Conservation (phyloP, 1,284 basidiomycete genomes). For the Apiotrichum brassicae region DNA sequence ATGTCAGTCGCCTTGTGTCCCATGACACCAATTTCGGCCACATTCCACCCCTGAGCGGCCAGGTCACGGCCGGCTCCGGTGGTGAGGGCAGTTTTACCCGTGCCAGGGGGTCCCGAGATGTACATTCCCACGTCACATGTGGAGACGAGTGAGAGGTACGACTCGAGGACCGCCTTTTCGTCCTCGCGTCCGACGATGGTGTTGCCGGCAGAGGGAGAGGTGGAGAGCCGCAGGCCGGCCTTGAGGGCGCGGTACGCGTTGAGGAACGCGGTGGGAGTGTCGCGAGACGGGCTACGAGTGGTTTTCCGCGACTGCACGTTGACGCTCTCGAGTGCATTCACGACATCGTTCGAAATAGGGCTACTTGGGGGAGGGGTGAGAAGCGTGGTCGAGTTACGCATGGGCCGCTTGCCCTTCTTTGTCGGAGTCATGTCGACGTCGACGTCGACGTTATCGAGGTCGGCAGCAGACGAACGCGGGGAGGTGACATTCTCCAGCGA, state of each 20-base stretch:
- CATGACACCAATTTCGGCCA: slow-evolving; percentile 45
- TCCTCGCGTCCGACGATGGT: slow-evolving; percentile 39
- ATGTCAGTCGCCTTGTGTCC: slow-evolving; percentile 35
- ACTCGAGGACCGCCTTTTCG: slow-evolving; percentile 33
- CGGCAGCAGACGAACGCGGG: slow-evolving; percentile 17
- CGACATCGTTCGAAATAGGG: slow-evolving; percentile 7
- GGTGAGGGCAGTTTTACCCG: slow-evolving; percentile 47
- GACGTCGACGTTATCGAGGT: slow-evolving; percentile 20
- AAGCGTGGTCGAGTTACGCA: slow-evolving; percentile 4
- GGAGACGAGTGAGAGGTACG: slow-evolving; percentile 30
- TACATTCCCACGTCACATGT: slow-evolving; percentile 38
- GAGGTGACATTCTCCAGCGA: slow-evolving; percentile 19
- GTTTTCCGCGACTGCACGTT: slow-evolving; percentile 1
- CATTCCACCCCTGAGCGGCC: slow-evolving; percentile 29
- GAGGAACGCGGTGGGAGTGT: neutral
- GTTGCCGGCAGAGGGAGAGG: slow-evolving; percentile 15
- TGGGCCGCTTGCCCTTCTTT: slow-evolving; percentile 16
- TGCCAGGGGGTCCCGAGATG: slow-evolving; percentile 47
- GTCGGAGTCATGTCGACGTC: slow-evolving; percentile 31
- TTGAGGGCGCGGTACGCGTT: slow-evolving; percentile 45
- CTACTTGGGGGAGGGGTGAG: slow-evolving; percentile 35
- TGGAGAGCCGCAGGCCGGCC: slow-evolving; percentile 35
- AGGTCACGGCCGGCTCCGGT: slow-evolving; percentile 35
- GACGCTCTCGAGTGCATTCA: slow-evolving; percentile 9
- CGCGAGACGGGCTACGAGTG: neutral